Evolutionary conservation across 2,329 filamentous ascomycete species (phyloP), one percentile per base, ranked within the genome.

Genomic region (Pseudogymnoascus verrucosus): DNA sequence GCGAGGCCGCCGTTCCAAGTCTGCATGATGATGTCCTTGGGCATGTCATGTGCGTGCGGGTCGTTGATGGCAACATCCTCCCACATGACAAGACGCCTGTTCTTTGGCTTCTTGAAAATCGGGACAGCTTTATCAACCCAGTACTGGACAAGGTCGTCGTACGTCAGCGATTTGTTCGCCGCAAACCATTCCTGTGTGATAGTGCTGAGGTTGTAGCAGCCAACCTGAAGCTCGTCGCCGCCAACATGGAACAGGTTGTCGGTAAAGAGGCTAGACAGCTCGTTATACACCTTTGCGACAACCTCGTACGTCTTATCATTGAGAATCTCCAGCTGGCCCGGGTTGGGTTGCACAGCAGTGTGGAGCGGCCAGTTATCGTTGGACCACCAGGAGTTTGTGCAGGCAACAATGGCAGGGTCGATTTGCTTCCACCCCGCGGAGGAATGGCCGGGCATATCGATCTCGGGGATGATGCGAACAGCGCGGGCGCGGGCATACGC

Each of bases 181-280:
- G 93, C 92, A 67, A 95, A 85, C 76, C 79, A 86, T 4, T 78
- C 73, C 3, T 74, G 76, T 39, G 80, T 79, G 12, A 77, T 71
- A 21, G 73, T 73, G 71, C 79, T 82, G 71, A 83, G 82, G 72
- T 85, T 85, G 76, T 82, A 85, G 75, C 83, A 85, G 67, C 78
- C 78, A 28, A 75, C 70, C 65, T 84, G 81, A 23, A 85, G 75
- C 77, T 96, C 91, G 71, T 96, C 91, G 64, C 91, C 91, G 39
- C 91, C 91, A 1, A 89, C 89, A 76, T 96, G 91, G 79, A 93
- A 95, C 76, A 92, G 83, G 7, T 84, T 78, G 71, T 96, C 91
- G 11, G 81, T 80, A 70, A 91, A 88, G 26, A 96, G 75, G 40
- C 75, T 86, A 64, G 88, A 83, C 14, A 96, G 76, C 74, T 96